phyloP scores from a whole-genome alignment of 768 basidiomycete genomes.

The Mycena metata region DNA sequence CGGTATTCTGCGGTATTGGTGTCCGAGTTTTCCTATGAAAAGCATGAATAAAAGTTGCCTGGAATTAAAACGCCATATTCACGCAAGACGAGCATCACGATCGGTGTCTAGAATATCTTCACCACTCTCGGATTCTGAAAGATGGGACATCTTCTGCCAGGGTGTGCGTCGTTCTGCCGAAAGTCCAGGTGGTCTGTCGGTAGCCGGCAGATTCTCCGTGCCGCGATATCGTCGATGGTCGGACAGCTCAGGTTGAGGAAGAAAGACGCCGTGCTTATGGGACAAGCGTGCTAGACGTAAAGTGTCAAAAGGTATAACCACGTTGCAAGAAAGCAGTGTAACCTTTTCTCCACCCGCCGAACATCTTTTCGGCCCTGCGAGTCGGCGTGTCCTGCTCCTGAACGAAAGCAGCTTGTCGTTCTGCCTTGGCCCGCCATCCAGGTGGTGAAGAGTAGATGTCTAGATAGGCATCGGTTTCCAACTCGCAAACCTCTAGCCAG shows the following conservation, averaged over 20 bases:
- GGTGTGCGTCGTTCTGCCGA: conserved; percentile 19
- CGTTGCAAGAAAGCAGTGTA: conserved; percentile 26
- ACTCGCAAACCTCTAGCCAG: conserved; percentile 78
- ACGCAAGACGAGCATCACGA: conserved; percentile 82
- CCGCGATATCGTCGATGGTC: conserved; percentile 30
- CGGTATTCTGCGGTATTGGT: conserved; percentile 57
- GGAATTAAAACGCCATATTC: conserved; percentile 43
- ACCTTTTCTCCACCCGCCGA: conserved; percentile 48
- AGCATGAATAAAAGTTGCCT: conserved; percentile 4
- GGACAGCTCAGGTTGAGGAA: conserved; percentile 55
- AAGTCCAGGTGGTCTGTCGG: conserved; percentile 42
- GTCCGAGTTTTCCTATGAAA: conserved; percentile 64
- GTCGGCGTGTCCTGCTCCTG: conserved; percentile 78
- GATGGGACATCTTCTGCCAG: conserved; percentile 42
- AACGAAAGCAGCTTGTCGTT: conserved; percentile 75
- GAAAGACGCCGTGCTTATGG: conserved; percentile 67
- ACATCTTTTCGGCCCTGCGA: conserved; percentile 69
- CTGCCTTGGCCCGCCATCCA: conserved; percentile 65
- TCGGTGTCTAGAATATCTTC: conserved; percentile 74
- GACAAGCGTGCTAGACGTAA: conserved; percentile 38
- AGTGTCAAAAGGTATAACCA: not conserved
- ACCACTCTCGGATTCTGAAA: conserved; percentile 78
- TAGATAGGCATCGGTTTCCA: conserved; percentile 67
- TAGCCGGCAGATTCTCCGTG: not conserved
- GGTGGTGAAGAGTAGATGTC: conserved; percentile 79